A percentile compares a stretch with the other conserved stretches of the same genome.
These are phyloP conservation scores for Malassezia sympodialis DNA, from an alignment of 1,284 basidiomycete genomes.

Conservation along the genomic window DNA sequence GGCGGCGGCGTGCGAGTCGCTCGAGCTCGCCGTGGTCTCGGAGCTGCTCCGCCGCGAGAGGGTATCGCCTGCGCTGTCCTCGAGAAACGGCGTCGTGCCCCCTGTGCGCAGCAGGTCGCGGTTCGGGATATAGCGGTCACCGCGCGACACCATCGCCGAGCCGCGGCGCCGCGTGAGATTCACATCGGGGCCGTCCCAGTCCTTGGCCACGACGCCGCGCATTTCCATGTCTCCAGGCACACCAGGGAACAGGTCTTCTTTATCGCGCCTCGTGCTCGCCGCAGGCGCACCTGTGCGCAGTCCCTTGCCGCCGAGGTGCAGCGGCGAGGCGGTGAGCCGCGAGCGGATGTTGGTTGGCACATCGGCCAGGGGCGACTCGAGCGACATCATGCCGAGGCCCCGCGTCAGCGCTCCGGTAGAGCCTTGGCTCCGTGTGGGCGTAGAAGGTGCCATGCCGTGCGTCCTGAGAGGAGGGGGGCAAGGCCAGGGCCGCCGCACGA, in stretches of 20 bases:
- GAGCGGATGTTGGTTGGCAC: conserved; percentile 28
- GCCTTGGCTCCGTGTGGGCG: conserved; percentile 12
- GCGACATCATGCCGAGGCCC: conserved; percentile 7
- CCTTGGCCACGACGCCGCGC: conserved; percentile 23
- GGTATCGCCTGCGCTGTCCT: conserved; percentile 31
- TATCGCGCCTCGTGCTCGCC: conserved; percentile 16
- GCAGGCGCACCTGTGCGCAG: not conserved
- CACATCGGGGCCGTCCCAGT: conserved; percentile 36
- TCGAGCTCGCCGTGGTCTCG: not conserved
- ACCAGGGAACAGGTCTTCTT: conserved; percentile 22
- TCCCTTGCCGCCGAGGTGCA: not conserved
- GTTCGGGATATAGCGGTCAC: conserved; percentile 43
- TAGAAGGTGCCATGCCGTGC: conserved; percentile 10
- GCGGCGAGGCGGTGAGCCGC: conserved; percentile 19
- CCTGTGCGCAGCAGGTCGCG: conserved; percentile 30
- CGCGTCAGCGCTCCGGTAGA: conserved; percentile 1
- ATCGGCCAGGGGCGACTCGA: conserved; percentile 32
- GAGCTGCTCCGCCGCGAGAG: conserved; percentile 8
- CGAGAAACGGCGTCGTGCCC: conserved; percentile 19
- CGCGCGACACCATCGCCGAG: conserved; percentile 26
- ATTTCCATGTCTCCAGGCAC: conserved; percentile 20
- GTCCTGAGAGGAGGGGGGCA: not conserved
- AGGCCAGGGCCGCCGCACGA: not conserved
- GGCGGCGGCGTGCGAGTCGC: conserved; percentile 11
- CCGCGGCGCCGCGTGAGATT: conserved; percentile 21